Evolutionary conservation across 2,329 filamentous ascomycete genomes (phyloP), one percentile per base, ranked within the genome.

Genomic region (Stagonosporopsis vannaccii): DNA sequence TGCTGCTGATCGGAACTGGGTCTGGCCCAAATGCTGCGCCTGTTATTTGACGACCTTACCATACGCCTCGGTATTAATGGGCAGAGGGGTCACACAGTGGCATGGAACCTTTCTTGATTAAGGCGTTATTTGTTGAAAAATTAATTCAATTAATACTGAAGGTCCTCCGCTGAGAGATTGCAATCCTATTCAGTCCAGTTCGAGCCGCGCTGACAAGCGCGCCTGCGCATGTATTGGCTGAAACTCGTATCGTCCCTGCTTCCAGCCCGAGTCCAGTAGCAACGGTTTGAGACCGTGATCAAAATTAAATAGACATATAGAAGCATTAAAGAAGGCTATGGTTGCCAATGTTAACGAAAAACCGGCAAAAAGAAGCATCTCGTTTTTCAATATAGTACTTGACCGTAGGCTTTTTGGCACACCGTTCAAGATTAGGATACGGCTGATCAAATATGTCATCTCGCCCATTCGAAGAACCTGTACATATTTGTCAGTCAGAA

Each of bases 331-430:
- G 25, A 45, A 57, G 4, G 61, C 54, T 6, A 47, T 13, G 0
- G 42, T 44, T 11, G 56, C 53, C 4, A 67, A 50, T 5, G 22
- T 45, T 8, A 68, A 19, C 2, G 56, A 60, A 1, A 62, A 46
- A 20, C 44, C 28, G 17, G 62, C 45, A 22, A 65, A 68, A n/a
- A 69, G 56, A 2, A 65, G 39, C 62, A 68, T 69, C 37, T 69
- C 61, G 25, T 68, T 56, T 37, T 65, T 70, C 41, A 69, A 39
- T 6, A 56, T n/a, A 0, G 66, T 67, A 0, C 42, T 46, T 0
- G 66, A 37, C 7, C 52, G 42, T 5, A 12, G 9, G 2, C 57
- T 48, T 5, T 54, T 22, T 12, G 39, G 39, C 19, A 51, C 28
- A 2, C 63, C 63, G 15, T 58, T 43, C 12, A 70, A 59, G 15